Evolutionary conservation across 2,329 filamentous ascomycete genomes (phyloP), one percentile per base, ranked within the genome.

Genomic region (Neofusicoccum umdonicola): DNA sequence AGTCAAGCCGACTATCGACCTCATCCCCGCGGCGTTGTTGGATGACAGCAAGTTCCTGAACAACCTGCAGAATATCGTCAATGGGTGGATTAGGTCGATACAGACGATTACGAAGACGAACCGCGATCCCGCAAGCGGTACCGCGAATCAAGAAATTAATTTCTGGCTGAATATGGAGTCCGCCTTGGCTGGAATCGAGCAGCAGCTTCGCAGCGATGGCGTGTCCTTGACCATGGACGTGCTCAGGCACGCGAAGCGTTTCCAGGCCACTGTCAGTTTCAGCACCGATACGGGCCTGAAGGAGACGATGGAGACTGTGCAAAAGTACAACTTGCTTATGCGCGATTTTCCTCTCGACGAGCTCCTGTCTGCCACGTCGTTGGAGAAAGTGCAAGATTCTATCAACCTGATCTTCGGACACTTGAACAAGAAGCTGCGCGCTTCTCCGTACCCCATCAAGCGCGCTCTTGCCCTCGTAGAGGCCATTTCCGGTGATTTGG

Each of bases 291-390:
- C 95, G 41, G 94, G 95, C 2, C 79, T 99, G 75, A 97, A 96
- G 77, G 95, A 99, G 78, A 93, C 93, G 27, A 95, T 93, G 77
- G 95, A 99, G 67, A 90, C 91, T 75, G 96, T 99, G 52, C 92
- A 97, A 77, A 97, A 97, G 78, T 99, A 98, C 83, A 99, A 99
- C 76, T 92, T 96, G 80, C 86, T 99, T 27, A 98, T 99, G 92
- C 90, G 95, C 68, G 96, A 99, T 76, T 98, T 99, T 68, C 95
- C 95, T 0, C 83, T 99, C 39, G 94, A 98, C 74, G 95, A 99
- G 76, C 82, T 99, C 34, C 85, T 97, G 17, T 97, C 95, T 15
- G 93, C 95, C 1, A 96, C 93, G 0, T 94, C 93, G 0, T 80
- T 99, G 50, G 83, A 88, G 71, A 97, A 97, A 78, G 88, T 96